Evolutionary conservation across 805 yeast species (phyloP).

Genomic region (Candida nanaspora): DNA sequence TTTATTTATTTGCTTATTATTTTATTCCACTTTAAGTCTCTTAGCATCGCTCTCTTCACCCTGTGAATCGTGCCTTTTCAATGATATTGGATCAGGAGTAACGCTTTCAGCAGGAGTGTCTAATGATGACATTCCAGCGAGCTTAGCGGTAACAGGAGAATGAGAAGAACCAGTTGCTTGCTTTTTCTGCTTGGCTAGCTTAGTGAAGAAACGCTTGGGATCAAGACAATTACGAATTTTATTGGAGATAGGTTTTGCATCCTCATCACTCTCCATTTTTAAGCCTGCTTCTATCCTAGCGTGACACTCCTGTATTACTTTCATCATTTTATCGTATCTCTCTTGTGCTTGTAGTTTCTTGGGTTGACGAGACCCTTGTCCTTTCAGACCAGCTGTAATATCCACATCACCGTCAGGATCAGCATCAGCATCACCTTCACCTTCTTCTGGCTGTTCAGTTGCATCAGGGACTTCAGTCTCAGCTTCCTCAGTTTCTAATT

Average conservation of each 20-base stretch:
- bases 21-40: constrained; percentile 12
- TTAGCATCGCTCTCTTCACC: constrained; percentile 10
- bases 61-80: background rate
- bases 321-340: constrained; percentile 37
- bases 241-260: constrained; percentile 55
- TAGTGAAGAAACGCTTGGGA: constrained; percentile 33
- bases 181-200: constrained; percentile 11
- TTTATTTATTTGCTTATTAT: background rate
- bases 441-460: background rate
- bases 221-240: constrained; percentile 57
- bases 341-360: constrained; percentile 17
- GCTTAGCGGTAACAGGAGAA: constrained; percentile 1
- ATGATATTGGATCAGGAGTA: background rate
- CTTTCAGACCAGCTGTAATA: background rate
- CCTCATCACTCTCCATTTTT: constrained; percentile 50
- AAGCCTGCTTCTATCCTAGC: constrained; percentile 32
- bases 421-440: background rate
- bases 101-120: too few relatives aligned
- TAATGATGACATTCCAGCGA: too few relatives aligned
- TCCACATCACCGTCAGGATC: constrained; percentile 7
- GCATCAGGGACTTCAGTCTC: constrained; percentile 3
- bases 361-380: background rate
- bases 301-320: constrained; percentile 43
- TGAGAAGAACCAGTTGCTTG: background rate
- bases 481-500: constrained; percentile 5